Evolutionary conservation across 805 yeast species (phyloP).

Genomic region (Lachancea fermentati): DNA sequence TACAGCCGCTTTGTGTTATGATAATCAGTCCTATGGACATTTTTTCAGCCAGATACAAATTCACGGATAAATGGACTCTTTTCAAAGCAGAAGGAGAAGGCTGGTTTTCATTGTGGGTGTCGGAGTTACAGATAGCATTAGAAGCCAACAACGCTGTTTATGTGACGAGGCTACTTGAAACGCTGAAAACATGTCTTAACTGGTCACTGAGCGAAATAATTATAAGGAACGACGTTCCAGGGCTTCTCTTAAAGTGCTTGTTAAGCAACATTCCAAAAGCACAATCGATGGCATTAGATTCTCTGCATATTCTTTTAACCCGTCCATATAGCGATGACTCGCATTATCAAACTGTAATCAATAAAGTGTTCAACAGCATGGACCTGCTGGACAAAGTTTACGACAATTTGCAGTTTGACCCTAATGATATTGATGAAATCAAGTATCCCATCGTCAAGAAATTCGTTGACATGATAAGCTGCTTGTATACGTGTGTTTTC

Average conservation of each 20-base stretch:
- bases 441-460: conserved; percentile 80
- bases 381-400: conserved; percentile 61
- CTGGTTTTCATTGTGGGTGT: conserved; percentile 76
- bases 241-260: conserved; percentile 55
- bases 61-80: conserved; percentile 39
- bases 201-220: conserved; percentile 84
- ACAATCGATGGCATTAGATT: conserved; percentile 81
- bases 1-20: conserved; percentile 79
- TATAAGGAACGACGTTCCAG: conserved; percentile 57
- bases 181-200: conserved; percentile 82
- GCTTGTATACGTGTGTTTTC: conserved; percentile 46
- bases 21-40: conserved; percentile 68
- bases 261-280: conserved; percentile 57
- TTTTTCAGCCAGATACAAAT: conserved; percentile 55
- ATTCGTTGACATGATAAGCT: conserved; percentile 77
- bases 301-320: conserved; percentile 82
- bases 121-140: conserved; percentile 45
- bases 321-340: conserved; percentile 58
- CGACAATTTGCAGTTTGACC: conserved; percentile 45
- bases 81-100: conserved; percentile 74
- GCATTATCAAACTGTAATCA: conserved; percentile 75
- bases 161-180: conserved; percentile 65
- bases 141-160: conserved; percentile 40
- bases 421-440: conserved; percentile 72
- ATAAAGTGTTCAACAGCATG: conserved; percentile 79